These are phyloP conservation scores for Pseudogymnoascus sp. DNA, from an alignment of 2,329 filamentous ascomycete genomes.

Conservation along the genomic window DNA sequence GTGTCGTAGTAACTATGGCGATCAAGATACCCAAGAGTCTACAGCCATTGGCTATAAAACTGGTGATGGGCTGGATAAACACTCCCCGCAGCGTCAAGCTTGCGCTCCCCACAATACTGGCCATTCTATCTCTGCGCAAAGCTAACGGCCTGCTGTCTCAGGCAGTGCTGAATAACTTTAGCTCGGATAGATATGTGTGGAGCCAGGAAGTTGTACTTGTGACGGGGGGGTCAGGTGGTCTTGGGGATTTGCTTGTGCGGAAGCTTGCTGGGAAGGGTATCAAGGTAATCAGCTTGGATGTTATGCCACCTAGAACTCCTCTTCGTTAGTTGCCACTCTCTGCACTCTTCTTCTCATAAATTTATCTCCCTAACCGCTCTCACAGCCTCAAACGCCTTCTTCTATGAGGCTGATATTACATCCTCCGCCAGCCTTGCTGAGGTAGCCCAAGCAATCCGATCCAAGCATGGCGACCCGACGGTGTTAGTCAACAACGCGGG, in stretches of 20 bases:
- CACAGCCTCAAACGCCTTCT: slow-evolving; percentile 46
- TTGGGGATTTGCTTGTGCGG: slow-evolving; percentile 57
- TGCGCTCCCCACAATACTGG: neutral
- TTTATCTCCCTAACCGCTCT: neutral
- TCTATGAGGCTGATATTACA: slow-evolving; percentile 61
- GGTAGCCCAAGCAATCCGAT: slow-evolving; percentile 44
- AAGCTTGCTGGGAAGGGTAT: slow-evolving; percentile 54
- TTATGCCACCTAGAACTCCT: slow-evolving; percentile 35
- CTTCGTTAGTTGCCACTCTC: slow-evolving; percentile 1
- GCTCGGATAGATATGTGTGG: slow-evolving; percentile 51
- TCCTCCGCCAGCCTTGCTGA: slow-evolving; percentile 43
- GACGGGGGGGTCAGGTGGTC: slow-evolving; percentile 67
- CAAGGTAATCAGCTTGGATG: slow-evolving; percentile 63
- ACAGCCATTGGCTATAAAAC: neutral
- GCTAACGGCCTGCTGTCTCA: slow-evolving; percentile 44
- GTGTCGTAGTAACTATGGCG: neutral
- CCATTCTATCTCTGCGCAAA: slow-evolving; percentile 22
- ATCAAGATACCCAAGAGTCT: neutral
- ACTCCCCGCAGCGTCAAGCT: neutral
- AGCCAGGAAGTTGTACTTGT: slow-evolving; percentile 60
- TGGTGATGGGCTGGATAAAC: neutral
- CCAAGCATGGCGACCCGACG: slow-evolving; percentile 53
- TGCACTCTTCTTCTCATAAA: neutral
- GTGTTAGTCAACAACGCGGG: slow-evolving; percentile 67
- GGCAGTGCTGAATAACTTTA: slow-evolving; percentile 41